phyloP scores from a whole-genome alignment of 306 rosid genomes.

The Cicer judaicum region DNA sequence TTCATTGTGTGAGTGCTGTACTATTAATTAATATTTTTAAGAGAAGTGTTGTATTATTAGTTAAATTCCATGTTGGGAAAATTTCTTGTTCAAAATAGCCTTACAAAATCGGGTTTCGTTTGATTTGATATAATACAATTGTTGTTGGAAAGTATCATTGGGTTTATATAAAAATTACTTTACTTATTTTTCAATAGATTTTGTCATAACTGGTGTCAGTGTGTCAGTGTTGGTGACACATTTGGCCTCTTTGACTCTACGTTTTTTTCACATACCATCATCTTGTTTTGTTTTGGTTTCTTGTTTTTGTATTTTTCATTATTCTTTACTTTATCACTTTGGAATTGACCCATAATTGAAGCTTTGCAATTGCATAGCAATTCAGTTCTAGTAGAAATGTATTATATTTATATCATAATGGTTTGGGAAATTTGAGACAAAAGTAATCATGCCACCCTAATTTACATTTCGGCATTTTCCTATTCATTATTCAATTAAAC shows the following conservation, averaged over 20 bases:
- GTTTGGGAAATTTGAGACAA: conserved; percentile 32
- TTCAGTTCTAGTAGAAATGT: neutral
- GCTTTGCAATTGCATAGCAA: conserved; percentile 8
- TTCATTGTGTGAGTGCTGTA: neutral
- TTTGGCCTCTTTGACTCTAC: conserved; percentile 37
- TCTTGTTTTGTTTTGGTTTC: conserved; percentile 14
- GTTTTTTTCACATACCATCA: conserved; percentile 27
- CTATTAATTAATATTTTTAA: neutral
- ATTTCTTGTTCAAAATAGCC: conserved; percentile 10
- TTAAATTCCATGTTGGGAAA: neutral
- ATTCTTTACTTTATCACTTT: conserved; percentile 2
- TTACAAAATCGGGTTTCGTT: conserved; percentile 3
- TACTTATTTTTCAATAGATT: conserved; percentile 7
- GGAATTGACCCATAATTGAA: conserved; percentile 18
- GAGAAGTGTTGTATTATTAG: neutral
- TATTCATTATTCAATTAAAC: neutral
- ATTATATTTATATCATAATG: neutral
- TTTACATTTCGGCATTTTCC: conserved; percentile 12
- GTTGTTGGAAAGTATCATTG: neutral
- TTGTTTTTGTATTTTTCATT: conserved; percentile 27
- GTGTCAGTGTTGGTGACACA: conserved; percentile 4
- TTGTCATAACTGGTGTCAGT: conserved; percentile 10
- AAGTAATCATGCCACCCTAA: neutral
- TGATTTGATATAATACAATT: conserved; percentile 12
- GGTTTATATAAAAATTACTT: conserved; percentile 4